Conservation (phyloP, 78 protist genomes). For the Guillardia theta region DNA sequence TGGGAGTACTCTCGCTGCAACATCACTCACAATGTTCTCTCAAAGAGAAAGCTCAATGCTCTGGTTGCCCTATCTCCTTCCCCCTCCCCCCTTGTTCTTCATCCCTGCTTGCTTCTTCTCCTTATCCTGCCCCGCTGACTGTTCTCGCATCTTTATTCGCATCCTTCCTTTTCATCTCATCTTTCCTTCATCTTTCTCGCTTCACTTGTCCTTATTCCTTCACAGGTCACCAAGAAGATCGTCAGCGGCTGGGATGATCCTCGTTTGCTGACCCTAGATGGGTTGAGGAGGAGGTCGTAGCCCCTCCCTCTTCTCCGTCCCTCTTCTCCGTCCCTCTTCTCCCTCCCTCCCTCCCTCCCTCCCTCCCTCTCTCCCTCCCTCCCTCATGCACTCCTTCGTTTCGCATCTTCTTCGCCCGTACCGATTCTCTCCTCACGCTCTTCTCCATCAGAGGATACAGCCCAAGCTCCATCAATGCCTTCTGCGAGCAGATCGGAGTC, state of each 20-base stretch:
- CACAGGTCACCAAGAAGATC: neutral
- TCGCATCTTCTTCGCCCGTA: neutral
- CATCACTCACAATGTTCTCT: conserved; percentile 87
- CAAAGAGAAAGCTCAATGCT: conserved; percentile 91
- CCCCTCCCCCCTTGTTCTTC: neutral
- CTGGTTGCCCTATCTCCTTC: conserved; percentile 58
- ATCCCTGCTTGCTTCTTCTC: neutral
- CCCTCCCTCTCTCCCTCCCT: neutral
- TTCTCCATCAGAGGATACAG: neutral
- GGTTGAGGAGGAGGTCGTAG: neutral
- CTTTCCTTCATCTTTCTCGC: neutral
- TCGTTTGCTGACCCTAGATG: conserved; percentile 83
- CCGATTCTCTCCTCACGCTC: neutral
- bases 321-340: neutral
- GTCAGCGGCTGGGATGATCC: conserved; percentile 99
- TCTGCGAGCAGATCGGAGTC: conserved; percentile 32
- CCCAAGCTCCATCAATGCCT: neutral
- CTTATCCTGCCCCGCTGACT: neutral
- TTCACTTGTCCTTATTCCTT: neutral
- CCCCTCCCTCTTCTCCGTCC: neutral
- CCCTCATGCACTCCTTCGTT: neutral
- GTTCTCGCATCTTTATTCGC: neutral
- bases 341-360: neutral
- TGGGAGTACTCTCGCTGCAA: conserved; percentile 97
- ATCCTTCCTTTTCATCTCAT: neutral